Base-by-base conservation (phyloP, 148 eudicot species). In the Rhododendron griersonianum region DNA sequence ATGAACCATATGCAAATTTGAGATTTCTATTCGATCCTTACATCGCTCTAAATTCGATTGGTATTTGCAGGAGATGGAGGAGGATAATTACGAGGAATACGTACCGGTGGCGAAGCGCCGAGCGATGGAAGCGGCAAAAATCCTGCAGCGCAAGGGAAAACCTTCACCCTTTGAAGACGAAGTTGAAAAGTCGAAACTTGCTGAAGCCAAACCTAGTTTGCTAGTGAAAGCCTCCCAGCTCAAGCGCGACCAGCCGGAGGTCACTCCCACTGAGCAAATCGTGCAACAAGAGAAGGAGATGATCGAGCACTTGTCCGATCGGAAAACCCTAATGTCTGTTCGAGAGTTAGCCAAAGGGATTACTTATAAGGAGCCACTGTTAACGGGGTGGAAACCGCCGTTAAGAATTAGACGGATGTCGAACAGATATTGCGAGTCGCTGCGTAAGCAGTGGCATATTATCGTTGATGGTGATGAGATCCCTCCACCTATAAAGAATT, bases 291-390 rank as follows among this genome's bases (percentile, higher is more conserved):
- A 95, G 80, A 95, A 95, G 87, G 98, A 95, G 86, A 95, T 95
- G 96, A 94, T 95, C 13, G 98, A 95, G 78, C 88, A 94, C 80
- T 89, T 96, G 25, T 93, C 98, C 1, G 98, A 96, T 86, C 88
- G 93, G 50, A 96, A 94, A 78, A 90, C 94, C 39, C 85, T 94
- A 11, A 93, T 92, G 95, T 96, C 98, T 0, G 98, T 96, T 39
- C 93, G 98, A 10, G 98, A 96, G 84, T 90, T 96, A 35, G 98
- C 98, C 0, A 96, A 96, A 87, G 98, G 98, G 7, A 96, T 96
- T 35, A 94, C 91, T 14, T 96, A 96, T 65, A 89, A 88, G 0
- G 98, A 96, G 69, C 98, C 98, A 8, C 85, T 96, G 85, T 81
- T 87, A 75, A 96, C 98, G 0, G 95, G 98, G 19, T 95, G 98